A percentile compares a stretch with the other conserved stretches of the same genome.
Conservation (phyloP, 2,329 filamentous ascomycete species). For the Talaromyces sp. region DNA sequence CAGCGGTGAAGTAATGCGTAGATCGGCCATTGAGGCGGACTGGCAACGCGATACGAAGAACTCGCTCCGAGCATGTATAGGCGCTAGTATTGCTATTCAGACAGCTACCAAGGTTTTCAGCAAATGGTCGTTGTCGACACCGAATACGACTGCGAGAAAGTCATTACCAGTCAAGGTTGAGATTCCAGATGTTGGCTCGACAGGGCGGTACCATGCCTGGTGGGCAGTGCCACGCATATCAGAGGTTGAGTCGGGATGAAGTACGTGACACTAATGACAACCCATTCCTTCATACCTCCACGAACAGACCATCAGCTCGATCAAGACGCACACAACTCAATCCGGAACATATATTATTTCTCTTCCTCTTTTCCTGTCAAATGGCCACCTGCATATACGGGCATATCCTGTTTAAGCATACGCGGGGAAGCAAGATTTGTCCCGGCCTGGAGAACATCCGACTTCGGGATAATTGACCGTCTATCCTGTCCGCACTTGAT, state of each 20-base stretch:
- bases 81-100: slow-evolving; percentile 62
- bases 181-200: slow-evolving; percentile 38
- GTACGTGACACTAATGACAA: not conserved
- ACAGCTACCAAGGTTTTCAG: slow-evolving; percentile 56
- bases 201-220: slow-evolving; percentile 45
- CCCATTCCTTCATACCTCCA: not conserved
- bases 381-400: not conserved
- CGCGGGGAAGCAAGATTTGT: not conserved
- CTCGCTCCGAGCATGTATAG: slow-evolving; percentile 67
- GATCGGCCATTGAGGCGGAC: slow-evolving; percentile 54
- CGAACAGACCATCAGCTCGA: not conserved
- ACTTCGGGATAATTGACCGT: not conserved
- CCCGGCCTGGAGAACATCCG: not conserved
- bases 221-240: slow-evolving; percentile 39
- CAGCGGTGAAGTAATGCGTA: slow-evolving; percentile 21
- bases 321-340: not conserved
- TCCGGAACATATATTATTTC: not conserved
- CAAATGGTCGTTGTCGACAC: not conserved
- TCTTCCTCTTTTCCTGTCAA: not conserved
- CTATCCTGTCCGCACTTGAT: not conserved
- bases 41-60: slow-evolving; percentile 61
- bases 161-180: slow-evolving; percentile 31
- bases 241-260: slow-evolving; percentile 11
- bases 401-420: not conserved
- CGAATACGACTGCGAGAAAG: not conserved